Evolutionary conservation across 768 basidiomycete genomes (phyloP), one percentile per base, ranked within the genome.

Genomic region (Lactarius sanguifluus): DNA sequence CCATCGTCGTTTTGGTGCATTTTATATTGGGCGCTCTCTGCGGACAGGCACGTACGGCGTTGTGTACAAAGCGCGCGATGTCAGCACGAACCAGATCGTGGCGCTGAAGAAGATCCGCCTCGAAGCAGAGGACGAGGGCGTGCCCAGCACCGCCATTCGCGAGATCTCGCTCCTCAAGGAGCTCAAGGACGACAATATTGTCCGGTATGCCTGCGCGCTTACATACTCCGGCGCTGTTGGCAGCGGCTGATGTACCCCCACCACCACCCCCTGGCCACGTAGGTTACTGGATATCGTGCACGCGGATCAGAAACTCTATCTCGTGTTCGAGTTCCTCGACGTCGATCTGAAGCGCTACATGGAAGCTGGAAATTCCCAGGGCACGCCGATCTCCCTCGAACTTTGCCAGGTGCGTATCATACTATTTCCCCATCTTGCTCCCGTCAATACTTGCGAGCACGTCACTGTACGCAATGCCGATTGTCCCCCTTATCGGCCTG

Each of bases 81-180:
- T 86, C 69, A 83, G 78, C 56, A 90, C 85, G 10, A 90, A 90
- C 75, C 79, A 86, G 71, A 87, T 98, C 71, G 97, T 99, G 59
- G 97, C 97, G 28, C 82, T 98, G 70, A 99, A 99, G 87, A 99
- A 99, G 84, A 98, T 99, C 75, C 82, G 97, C 47, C 86, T 99
- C 32, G 97, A 98, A 76, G 94, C 95, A 20, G 97, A 98, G 77
- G 97, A 99, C 74, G 97, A 99, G 77, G 97, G 97, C 57, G 97
- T 99, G 25, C 97, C 97, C 10, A 93, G 91, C 70, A 99, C 97
- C 5, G 96, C 96, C 63, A 99, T 99, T 73, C 86, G 97, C 60
- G 97, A 99, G 81, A 99, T 99, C 78, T 94, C 92, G 79, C 78
- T 99, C 68, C 79, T 99, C 72, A 99, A 98, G 77, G 97, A 99